A percentile compares a stretch with the other conserved stretches of the same genome.
Conservation (phyloP, 1,139 yeast species). For the Hemisphaericaspora subhashii region DNA sequence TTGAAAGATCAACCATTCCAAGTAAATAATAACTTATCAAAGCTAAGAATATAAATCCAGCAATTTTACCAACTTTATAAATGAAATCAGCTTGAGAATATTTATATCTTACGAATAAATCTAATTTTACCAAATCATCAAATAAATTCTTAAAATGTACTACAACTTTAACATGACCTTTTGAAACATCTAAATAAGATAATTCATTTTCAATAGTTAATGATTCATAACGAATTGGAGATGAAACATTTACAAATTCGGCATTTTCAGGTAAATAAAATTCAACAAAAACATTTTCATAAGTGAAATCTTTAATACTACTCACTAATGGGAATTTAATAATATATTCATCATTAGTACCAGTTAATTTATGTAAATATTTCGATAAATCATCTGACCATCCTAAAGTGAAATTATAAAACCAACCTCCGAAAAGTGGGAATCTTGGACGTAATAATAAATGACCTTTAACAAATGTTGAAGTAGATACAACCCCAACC, state of each 20-base stretch:
- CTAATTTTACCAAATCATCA: slow-evolving; percentile 64
- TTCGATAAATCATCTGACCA: slow-evolving; percentile 68
- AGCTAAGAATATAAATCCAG: slow-evolving; percentile 63
- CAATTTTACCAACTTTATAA: slow-evolving; percentile 66
- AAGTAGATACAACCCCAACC: slow-evolving; percentile 94
- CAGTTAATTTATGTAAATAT: slow-evolving; percentile 46
- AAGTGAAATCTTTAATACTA: slow-evolving; percentile 68
- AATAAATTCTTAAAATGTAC: slow-evolving; percentile 62
- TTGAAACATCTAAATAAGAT: slow-evolving; percentile 72
- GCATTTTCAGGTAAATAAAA: slow-evolving; percentile 91
- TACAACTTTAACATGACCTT: slow-evolving; percentile 80
- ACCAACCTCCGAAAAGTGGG: slow-evolving; percentile 96
- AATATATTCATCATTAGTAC: slow-evolving; percentile 53
- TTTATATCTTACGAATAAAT: slow-evolving; percentile 61
- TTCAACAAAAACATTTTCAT: slow-evolving; percentile 59
- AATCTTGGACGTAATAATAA: slow-evolving; percentile 78
- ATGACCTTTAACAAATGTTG: slow-evolving; percentile 47
- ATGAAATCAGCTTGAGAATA: slow-evolving; percentile 55
- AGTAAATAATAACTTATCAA: slow-evolving; percentile 59
- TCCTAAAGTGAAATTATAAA: slow-evolving; percentile 91
- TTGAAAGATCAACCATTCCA: slow-evolving; percentile 36
- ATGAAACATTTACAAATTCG: slow-evolving; percentile 53
- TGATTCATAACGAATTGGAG: slow-evolving; percentile 51
- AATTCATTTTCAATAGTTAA: slow-evolving; percentile 43
- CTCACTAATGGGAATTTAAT: slow-evolving; percentile 71